These are phyloP conservation scores for Oryza longistaminata DNA, from an alignment of 176 grass and related monocot species.

Conservation along the genomic window DNA sequence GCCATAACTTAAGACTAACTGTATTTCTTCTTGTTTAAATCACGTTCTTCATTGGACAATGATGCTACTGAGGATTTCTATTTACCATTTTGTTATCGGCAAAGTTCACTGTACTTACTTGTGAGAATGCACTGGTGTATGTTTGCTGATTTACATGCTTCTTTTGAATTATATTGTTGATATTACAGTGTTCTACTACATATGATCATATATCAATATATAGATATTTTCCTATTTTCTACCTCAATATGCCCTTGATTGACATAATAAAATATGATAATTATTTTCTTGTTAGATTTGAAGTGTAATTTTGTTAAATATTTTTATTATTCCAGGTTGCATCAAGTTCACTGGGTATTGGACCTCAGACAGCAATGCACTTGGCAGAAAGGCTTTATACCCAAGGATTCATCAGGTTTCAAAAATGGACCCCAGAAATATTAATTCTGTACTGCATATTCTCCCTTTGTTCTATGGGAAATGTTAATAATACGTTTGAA, in stretches of 20 bases:
- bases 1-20: background rate
- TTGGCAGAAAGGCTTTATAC: conserved; percentile 89
- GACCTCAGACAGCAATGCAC: conserved; percentile 90
- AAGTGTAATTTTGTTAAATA: conserved; percentile 30
- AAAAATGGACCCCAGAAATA: conserved; percentile 9
- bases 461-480: conserved; percentile 7
- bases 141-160: background rate
- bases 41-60: background rate
- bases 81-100: conserved; percentile 8
- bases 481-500: conserved; percentile 29
- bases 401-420: conserved; percentile 96
- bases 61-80: background rate
- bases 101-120: conserved; percentile 4
- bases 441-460: background rate
- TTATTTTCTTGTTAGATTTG: background rate
- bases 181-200: conserved; percentile 20
- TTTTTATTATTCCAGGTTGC: conserved; percentile 60
- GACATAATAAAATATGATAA: background rate
- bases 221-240: too few species aligned
- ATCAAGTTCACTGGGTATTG: conserved; percentile 87
- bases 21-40: conserved; percentile 11
- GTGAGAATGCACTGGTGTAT: conserved; percentile 1
- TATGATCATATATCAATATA: too few species aligned
- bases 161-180: conserved; percentile 27
- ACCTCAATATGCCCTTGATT: too few species aligned